Percentiles rank a stretch among this genome's conserved stretches.
phyloP scores from a whole-genome alignment of 2,329 filamentous ascomycete species.

The Purpureocillium lavendulum region DNA sequence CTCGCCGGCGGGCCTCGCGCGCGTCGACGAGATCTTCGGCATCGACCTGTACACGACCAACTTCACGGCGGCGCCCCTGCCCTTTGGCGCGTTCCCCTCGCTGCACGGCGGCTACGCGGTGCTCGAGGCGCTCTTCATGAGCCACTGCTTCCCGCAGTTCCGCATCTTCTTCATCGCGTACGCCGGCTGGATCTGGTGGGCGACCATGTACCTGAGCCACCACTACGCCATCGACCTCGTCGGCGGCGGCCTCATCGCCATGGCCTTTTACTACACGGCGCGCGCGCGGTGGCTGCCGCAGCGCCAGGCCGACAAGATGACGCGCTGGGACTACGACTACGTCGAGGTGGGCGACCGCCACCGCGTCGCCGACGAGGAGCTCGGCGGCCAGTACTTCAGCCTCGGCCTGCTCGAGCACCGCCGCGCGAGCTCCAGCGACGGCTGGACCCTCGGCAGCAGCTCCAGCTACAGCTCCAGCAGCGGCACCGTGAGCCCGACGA shows the following conservation, averaged over 20 bases:
- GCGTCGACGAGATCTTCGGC: conserved; percentile 83
- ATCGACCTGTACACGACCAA: conserved; percentile 88
- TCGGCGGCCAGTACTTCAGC: conserved; percentile 35
- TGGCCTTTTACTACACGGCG: conserved; percentile 72
- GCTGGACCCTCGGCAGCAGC: conserved; percentile 83
- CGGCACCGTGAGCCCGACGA: conserved; percentile 40
- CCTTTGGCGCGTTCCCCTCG: conserved; percentile 92
- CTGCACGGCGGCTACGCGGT: conserved; percentile 86
- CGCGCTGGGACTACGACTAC: conserved; percentile 93
- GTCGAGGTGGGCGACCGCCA: conserved; percentile 68
- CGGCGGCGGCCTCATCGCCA: conserved; percentile 71
- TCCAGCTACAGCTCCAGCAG: conserved; percentile 51
- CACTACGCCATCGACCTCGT: conserved; percentile 95
- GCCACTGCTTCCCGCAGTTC: conserved; percentile 79
- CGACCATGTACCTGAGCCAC: conserved; percentile 95
- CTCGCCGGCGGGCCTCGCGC: conserved; percentile 79
- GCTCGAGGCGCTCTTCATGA: conserved; percentile 86
- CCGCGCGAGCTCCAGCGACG: conserved; percentile 58
- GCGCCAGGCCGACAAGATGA: conserved; percentile 74
- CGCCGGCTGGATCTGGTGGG: conserved; percentile 93
- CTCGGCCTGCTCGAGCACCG: conserved; percentile 35
- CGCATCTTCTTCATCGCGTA: conserved; percentile 75
- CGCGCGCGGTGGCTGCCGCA: conserved; percentile 75
- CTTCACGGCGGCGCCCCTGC: conserved; percentile 83
- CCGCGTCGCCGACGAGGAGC: conserved; percentile 35